A percentile compares a stretch with the other conserved stretches of the same genome.
Conservation (phyloP, 2,329 filamentous ascomycete species). For the Verticillium nonalfalfae region DNA sequence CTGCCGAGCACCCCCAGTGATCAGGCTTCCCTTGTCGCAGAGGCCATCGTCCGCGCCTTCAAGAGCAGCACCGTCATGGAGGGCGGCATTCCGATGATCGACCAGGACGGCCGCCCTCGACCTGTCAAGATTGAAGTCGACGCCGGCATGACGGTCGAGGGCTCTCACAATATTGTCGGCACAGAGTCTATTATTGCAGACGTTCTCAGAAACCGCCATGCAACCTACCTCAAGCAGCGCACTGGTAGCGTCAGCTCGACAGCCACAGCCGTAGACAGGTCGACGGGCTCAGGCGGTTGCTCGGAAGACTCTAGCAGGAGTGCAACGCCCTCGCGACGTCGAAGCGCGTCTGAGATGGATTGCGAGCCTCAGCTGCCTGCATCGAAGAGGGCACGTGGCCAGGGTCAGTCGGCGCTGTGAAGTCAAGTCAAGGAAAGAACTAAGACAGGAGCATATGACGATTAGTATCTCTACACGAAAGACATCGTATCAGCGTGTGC, state of each 20-base stretch:
- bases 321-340: background rate
- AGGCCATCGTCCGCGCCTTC: constrained; percentile 37
- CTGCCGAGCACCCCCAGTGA: constrained; percentile 29
- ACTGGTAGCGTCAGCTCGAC: background rate
- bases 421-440: no score
- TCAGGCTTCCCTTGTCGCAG: constrained; percentile 34
- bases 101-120: constrained; percentile 34
- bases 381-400: background rate
- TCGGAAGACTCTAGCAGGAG: background rate
- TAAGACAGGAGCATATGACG: no score
- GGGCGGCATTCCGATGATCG: constrained; percentile 38
- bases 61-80: constrained; percentile 30
- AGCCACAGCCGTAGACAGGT: background rate
- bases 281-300: no score
- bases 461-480: no score
- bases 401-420: background rate
- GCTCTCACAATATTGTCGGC: constrained; percentile 37
- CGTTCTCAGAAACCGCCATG: constrained; percentile 15
- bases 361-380: background rate
- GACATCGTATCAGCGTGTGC: no score
- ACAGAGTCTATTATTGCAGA: constrained; percentile 20
- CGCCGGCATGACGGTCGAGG: constrained; percentile 37
- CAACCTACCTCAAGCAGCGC: background rate
- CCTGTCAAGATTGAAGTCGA: constrained; percentile 36
- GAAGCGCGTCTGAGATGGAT: background rate